phyloP scores from a whole-genome alignment of 768 basidiomycete genomes.

The Paxillus involutus region DNA sequence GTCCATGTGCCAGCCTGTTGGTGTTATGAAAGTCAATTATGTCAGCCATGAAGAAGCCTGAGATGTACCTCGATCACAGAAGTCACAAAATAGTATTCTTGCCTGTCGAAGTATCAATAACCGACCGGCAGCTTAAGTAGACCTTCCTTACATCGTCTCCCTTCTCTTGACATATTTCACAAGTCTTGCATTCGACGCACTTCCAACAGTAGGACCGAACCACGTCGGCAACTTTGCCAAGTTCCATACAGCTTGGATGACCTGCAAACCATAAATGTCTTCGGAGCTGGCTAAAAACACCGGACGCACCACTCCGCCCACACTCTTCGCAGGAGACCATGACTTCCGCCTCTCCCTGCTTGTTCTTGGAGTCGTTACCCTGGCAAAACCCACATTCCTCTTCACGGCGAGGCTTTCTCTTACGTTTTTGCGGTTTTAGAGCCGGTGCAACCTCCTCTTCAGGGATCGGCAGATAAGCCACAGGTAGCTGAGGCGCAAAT shows the following conservation, averaged over 20 bases:
- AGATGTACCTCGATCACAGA: slow-evolving; percentile 79
- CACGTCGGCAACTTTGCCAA: slow-evolving; percentile 55
- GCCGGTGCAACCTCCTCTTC: slow-evolving; percentile 41
- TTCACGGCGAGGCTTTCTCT: slow-evolving; percentile 51
- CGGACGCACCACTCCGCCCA: slow-evolving; percentile 71
- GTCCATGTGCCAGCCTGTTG: slow-evolving; percentile 79
- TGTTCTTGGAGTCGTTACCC: slow-evolving; percentile 63
- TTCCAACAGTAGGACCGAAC: slow-evolving; percentile 79
- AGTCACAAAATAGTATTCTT: slow-evolving; percentile 88
- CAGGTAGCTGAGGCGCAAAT: slow-evolving; percentile 65
- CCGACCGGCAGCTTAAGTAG: slow-evolving; percentile 9
- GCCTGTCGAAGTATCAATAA: slow-evolving; percentile 46
- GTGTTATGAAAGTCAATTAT: slow-evolving; percentile 1
- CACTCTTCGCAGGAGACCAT: slow-evolving; percentile 84
- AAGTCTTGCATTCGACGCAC: slow-evolving; percentile 90
- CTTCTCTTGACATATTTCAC: slow-evolving; percentile 82
- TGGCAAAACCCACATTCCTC: slow-evolving; percentile 77
- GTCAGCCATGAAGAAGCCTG: slow-evolving; percentile 6
- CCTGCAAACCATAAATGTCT: slow-evolving; percentile 41
- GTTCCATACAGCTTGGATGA: slow-evolving; percentile 84
- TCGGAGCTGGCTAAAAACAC: not conserved
- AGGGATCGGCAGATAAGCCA: slow-evolving; percentile 50
- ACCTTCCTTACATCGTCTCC: slow-evolving; percentile 77
- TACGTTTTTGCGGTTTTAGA: slow-evolving; percentile 48
- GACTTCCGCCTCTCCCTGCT: slow-evolving; percentile 52